Evolutionary conservation across 352 stramenopile genomes (phyloP).

Genomic region (Globisporangium mamillatum): DNA sequence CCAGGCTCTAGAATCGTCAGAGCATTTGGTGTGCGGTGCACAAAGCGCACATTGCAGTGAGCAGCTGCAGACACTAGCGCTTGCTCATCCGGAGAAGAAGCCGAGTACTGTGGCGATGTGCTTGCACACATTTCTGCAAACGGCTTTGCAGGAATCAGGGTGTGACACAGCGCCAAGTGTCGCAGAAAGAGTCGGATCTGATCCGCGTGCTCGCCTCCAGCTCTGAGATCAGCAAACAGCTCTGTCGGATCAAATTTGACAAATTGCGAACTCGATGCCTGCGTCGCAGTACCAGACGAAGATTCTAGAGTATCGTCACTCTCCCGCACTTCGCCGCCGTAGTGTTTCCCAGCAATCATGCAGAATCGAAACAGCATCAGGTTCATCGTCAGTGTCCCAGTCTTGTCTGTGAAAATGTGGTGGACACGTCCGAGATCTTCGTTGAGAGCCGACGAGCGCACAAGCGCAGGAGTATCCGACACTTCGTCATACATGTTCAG

Average conservation of each 20-base stretch:
- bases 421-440: conserved; percentile 92
- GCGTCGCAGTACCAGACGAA: neutral
- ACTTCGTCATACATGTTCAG: conserved; percentile 90
- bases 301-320: neutral
- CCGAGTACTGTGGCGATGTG: conserved; percentile 65
- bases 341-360: conserved; percentile 91
- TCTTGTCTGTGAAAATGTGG: conserved; percentile 95
- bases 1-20: conserved; percentile 57
- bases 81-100: conserved; percentile 80
- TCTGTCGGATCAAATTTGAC: conserved; percentile 73
- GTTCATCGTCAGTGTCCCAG: conserved; percentile 94
- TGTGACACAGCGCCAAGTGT: conserved; percentile 82
- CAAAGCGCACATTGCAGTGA: conserved; percentile 77
- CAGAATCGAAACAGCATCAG: conserved; percentile 96
- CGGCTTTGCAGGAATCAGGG: conserved; percentile 68
- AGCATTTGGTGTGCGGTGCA: conserved; percentile 61
- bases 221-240: conserved; percentile 55
- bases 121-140: conserved; percentile 77
- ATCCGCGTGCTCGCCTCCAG: conserved; percentile 31
- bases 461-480: conserved; percentile 85
- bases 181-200: conserved; percentile 60
- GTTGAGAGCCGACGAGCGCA: conserved; percentile 84
- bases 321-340: conserved; percentile 74
- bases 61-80: conserved; percentile 70
- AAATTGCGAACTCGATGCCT: conserved; percentile 23